These are phyloP conservation scores for Extremus antarcticus DNA, from an alignment of 495 filamentous ascomycete species.

Conservation along the genomic window DNA sequence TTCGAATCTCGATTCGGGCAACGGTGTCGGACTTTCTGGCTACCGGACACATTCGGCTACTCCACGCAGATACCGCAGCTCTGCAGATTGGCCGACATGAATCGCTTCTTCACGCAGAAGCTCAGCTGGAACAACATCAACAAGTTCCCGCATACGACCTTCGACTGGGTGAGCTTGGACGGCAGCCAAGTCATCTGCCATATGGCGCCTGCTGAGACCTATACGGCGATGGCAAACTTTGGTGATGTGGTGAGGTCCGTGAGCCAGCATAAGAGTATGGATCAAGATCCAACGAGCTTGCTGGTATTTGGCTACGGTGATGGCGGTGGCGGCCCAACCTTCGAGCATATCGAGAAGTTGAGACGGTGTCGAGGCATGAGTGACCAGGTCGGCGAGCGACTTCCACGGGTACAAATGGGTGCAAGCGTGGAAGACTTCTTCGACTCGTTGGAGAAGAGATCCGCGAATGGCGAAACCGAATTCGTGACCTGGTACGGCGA, in stretches of 20 bases:
- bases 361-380: slow-evolving; percentile 87
- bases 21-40: slow-evolving; percentile 85
- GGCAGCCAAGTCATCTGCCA: slow-evolving; percentile 94
- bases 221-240: slow-evolving; percentile 89
- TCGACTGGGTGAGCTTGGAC: slow-evolving; percentile 93
- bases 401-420: slow-evolving; percentile 84
- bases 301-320: slow-evolving; percentile 95
- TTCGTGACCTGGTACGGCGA: slow-evolving; percentile 96
- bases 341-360: slow-evolving; percentile 85
- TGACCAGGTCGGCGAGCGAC: slow-evolving; percentile 61
- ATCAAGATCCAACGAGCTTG: slow-evolving; percentile 76
- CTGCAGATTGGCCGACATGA: slow-evolving; percentile 86
- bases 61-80: slow-evolving; percentile 89
- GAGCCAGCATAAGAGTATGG: slow-evolving; percentile 88
- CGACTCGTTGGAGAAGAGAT: slow-evolving; percentile 58
- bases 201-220: slow-evolving; percentile 90
- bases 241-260: slow-evolving; percentile 88
- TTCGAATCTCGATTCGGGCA: slow-evolving; percentile 90
- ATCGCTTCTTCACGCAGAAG: slow-evolving; percentile 93
- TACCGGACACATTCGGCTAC: slow-evolving; percentile 97
- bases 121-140: slow-evolving; percentile 98
- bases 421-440: slow-evolving; percentile 96
- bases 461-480: slow-evolving; percentile 55
- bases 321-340: slow-evolving; percentile 92
- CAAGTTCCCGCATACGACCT: slow-evolving; percentile 95